Evolutionary conservation across 768 basidiomycete genomes (phyloP).

Genomic region (Termitomyces sp.): DNA sequence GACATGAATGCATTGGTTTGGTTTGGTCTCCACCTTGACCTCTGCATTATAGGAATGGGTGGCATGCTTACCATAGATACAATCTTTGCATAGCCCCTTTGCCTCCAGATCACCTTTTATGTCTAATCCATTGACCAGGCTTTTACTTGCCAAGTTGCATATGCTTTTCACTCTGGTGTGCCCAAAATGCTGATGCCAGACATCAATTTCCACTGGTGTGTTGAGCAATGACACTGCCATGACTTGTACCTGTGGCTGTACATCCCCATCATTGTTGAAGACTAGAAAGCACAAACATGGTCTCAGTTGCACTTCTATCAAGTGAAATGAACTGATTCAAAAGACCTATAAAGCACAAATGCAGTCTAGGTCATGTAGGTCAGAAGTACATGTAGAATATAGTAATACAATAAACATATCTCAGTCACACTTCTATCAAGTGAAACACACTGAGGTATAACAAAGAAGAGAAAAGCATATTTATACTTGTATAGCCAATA

Average conservation of each 20-base stretch:
- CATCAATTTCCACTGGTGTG: background rate
- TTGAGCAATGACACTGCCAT: background rate
- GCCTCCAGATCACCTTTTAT: too few relatives aligned
- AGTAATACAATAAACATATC: background rate
- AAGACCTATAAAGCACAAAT: background rate
- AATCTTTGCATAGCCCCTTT: too few relatives aligned
- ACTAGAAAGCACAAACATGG: too few relatives aligned
- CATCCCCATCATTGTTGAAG: background rate
- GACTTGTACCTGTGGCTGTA: background rate
- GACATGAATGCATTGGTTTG: too few relatives aligned
- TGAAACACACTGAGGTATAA: background rate
- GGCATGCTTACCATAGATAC: too few relatives aligned
- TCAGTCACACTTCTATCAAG: background rate
- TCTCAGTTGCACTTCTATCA: too few relatives aligned
- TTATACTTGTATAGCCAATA: too few relatives aligned
- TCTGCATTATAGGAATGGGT: background rate
- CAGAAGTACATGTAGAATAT: background rate
- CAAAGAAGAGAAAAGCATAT: too few relatives aligned
- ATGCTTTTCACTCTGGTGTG: background rate
- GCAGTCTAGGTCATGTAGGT: background rate
- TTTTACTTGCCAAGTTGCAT: background rate
- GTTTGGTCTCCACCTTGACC: too few relatives aligned
- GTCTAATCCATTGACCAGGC: background rate
- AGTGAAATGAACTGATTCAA: too few relatives aligned
- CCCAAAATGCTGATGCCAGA: background rate